These are phyloP conservation scores for Lentinus tigrinus DNA, from an alignment of 768 basidiomycete species.

Conservation along the genomic window DNA sequence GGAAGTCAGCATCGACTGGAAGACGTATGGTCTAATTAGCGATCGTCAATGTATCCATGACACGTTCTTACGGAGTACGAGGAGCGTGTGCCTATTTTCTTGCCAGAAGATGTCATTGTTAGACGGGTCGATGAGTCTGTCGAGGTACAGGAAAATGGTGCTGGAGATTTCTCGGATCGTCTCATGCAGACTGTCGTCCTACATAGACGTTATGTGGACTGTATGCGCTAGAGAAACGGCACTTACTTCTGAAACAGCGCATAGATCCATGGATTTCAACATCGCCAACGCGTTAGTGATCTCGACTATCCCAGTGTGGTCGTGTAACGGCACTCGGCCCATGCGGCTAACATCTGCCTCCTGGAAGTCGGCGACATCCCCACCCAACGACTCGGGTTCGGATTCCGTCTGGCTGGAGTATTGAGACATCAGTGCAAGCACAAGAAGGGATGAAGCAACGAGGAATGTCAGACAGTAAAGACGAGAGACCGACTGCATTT, in stretches of 20 bases:
- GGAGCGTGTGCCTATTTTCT: slow-evolving; percentile 5
- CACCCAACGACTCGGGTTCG: slow-evolving; percentile 32
- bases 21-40: slow-evolving; percentile 15
- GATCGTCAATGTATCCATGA: slow-evolving; percentile 8
- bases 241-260: slow-evolving; percentile 12
- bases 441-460: not conserved
- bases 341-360: not conserved
- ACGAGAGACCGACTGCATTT: not conserved
- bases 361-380: slow-evolving; percentile 13
- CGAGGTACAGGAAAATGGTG: slow-evolving; percentile 32
- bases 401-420: slow-evolving; percentile 55
- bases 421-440: not conserved
- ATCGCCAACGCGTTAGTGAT: slow-evolving; percentile 7
- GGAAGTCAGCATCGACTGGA: slow-evolving; percentile 33
- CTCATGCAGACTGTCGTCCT: slow-evolving; percentile 36
- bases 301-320: not conserved
- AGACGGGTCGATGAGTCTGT: slow-evolving; percentile 11
- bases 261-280: slow-evolving; percentile 11
- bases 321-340: not conserved
- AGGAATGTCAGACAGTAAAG: not conserved
- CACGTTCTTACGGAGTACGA: slow-evolving; percentile 18
- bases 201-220: not conserved
- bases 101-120: slow-evolving; percentile 1
- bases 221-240: not conserved
- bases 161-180: slow-evolving; percentile 35